phyloP scores from a whole-genome alignment of 805 yeast genomes.

The Metschnikowia rubicola region DNA sequence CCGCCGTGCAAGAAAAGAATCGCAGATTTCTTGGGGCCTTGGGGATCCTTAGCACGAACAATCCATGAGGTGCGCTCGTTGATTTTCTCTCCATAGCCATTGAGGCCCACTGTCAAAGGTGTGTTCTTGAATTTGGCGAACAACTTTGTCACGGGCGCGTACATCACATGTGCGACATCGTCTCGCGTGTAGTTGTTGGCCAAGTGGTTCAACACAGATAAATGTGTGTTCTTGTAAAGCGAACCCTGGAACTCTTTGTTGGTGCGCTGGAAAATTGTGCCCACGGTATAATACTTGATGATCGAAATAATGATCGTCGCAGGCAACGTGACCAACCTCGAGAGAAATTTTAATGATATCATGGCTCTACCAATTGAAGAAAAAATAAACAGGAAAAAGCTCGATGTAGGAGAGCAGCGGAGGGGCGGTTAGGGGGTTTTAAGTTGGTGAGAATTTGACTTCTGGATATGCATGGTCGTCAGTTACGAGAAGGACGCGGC shows the following conservation, averaged over 20 bases:
- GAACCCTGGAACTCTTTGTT: slow-evolving; percentile 27
- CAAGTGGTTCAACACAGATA: slow-evolving; percentile 26
- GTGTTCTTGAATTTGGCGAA: slow-evolving; percentile 14
- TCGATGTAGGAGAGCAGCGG: no score
- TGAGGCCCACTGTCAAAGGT: slow-evolving; percentile 12
- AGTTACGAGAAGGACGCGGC: no score
- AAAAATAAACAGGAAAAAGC: no score
- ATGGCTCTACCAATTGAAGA: slow-evolving; percentile 3
- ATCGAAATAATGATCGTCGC: slow-evolving; percentile 18
- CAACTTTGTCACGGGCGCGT: slow-evolving; percentile 21
- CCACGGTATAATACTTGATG: slow-evolving; percentile 30
- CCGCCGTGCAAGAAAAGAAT: slow-evolving; percentile 27
- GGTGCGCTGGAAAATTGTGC: slow-evolving; percentile 29
- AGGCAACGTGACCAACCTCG: slow-evolving; percentile 25
- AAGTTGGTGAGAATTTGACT: no score
- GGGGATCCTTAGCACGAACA: slow-evolving; percentile 1
- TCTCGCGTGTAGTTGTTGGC: slow-evolving; percentile 21
- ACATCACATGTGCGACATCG: slow-evolving; percentile 22
- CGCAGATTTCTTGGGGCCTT: slow-evolving; percentile 13
- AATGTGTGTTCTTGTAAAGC: slow-evolving; percentile 27
- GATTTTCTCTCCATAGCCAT: slow-evolving; percentile 15
- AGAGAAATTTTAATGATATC: slow-evolving; percentile 21
- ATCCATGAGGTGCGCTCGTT: slow-evolving; percentile 17
- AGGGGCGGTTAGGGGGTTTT: no score
- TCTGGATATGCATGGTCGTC: no score